A percentile compares a stretch with the other conserved stretches of the same genome.
These are phyloP conservation scores for Anaeramoeba ignava DNA, from an alignment of 78 protist species.

Conservation along the genomic window DNA sequence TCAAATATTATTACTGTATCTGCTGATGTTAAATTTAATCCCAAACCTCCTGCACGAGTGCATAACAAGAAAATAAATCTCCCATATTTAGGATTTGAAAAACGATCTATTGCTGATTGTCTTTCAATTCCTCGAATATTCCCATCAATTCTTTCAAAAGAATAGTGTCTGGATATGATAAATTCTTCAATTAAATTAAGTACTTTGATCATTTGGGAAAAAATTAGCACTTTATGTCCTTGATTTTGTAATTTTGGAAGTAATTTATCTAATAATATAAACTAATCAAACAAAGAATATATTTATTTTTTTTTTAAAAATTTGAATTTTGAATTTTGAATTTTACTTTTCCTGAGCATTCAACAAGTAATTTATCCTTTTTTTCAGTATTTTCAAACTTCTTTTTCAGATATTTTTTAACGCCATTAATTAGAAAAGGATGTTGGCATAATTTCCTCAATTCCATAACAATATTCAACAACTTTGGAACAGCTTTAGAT, in stretches of 20 bases:
- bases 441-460: conserved; percentile 22
- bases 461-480: background rate
- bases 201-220: background rate
- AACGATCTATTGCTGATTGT: conserved; percentile 15
- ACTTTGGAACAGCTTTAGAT: background rate
- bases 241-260: background rate
- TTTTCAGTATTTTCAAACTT: background rate
- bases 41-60: conserved; percentile 57
- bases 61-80: conserved; percentile 12
- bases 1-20: conserved; percentile 60
- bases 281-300: too few relatives aligned
- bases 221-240: background rate
- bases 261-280: background rate
- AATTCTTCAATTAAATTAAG: background rate
- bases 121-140: background rate
- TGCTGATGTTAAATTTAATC: conserved; percentile 62
- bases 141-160: conserved; percentile 26
- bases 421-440: background rate
- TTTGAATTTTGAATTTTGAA: too few relatives aligned
- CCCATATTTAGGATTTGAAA: conserved; percentile 18
- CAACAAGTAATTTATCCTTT: background rate
- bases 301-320: too few relatives aligned
- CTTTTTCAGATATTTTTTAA: background rate
- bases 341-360: background rate
- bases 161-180: background rate